phyloP scores from a whole-genome alignment of 805 yeast species.

The Starmerella floris region DNA sequence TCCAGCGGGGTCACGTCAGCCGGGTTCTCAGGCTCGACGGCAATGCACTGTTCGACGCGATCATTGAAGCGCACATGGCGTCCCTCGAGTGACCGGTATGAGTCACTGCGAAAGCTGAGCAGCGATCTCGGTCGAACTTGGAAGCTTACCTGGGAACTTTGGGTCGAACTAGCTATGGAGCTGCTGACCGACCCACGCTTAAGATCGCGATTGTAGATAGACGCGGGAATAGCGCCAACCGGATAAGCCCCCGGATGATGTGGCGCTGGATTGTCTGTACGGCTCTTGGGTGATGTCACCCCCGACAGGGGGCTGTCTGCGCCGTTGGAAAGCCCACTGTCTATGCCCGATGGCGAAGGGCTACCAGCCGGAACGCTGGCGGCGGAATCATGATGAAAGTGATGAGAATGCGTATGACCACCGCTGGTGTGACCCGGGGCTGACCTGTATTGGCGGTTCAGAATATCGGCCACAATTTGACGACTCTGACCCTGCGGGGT shows the following conservation, averaged over 20 bases:
- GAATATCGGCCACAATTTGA: slow-evolving; percentile 24
- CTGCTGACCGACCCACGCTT: not conserved
- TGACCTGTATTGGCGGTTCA: slow-evolving; percentile 25
- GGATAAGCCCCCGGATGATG: not conserved
- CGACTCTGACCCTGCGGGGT: slow-evolving; percentile 23
- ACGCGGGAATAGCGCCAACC: not conserved
- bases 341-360: not conserved
- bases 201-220: not conserved
- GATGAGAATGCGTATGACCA: too few species aligned
- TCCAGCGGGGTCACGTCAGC: not conserved
- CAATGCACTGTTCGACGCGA: slow-evolving; percentile 87
- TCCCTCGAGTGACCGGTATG: slow-evolving; percentile 21
- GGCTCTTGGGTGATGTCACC: not conserved
- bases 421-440: not conserved
- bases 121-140: slow-evolving; percentile 10
- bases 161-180: slow-evolving; percentile 6
- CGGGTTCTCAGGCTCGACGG: slow-evolving; percentile 34
- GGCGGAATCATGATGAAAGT: not conserved
- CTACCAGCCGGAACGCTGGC: not conserved
- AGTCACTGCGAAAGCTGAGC: slow-evolving; percentile 9
- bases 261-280: not conserved
- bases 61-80: slow-evolving; percentile 88
- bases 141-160: slow-evolving; percentile 5
- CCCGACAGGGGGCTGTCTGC: not conserved
- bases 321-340: not conserved